phyloP scores from a whole-genome alignment of 805 yeast species.

The Nakazawaea wyomingensis region DNA sequence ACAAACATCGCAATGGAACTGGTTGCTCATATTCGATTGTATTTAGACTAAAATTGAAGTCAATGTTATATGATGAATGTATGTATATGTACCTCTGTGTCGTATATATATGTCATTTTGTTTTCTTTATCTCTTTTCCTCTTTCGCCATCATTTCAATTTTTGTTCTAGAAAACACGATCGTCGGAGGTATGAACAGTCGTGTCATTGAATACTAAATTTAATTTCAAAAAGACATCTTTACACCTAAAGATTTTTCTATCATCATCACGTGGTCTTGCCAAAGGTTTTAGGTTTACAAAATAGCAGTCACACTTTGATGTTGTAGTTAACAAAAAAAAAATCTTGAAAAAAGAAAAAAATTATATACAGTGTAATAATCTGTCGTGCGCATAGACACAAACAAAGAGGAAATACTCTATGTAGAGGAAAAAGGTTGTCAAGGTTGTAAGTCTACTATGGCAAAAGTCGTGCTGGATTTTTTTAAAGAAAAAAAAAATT shows the following conservation, averaged over 20 bases:
- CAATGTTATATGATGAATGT: no score
- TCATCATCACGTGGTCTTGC: not conserved
- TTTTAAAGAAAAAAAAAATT: conserved; percentile 1
- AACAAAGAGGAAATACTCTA: not conserved
- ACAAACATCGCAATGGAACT: conserved; percentile 92
- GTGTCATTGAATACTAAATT: no score
- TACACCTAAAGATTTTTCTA: not conserved
- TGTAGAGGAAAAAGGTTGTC: not conserved
- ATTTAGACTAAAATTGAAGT: no score
- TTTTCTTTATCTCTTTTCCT: not conserved
- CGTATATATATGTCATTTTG: no score
- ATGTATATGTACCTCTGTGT: no score
- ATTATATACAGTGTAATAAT: no score
- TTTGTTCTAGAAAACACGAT: not conserved
- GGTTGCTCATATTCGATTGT: conserved; percentile 26
- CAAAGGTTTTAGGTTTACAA: not conserved
- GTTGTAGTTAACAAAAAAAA: no score
- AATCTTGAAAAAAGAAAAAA: no score
- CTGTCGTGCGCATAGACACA: not conserved
- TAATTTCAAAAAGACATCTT: no score
- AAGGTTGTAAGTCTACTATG: not conserved
- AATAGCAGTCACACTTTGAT: not conserved
- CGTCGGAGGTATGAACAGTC: no score
- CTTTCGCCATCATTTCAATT: not conserved
- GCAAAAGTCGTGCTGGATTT: not conserved